Evolutionary conservation across 805 yeast genomes (phyloP).

Genomic region (Hanseniaspora mollemarum): DNA sequence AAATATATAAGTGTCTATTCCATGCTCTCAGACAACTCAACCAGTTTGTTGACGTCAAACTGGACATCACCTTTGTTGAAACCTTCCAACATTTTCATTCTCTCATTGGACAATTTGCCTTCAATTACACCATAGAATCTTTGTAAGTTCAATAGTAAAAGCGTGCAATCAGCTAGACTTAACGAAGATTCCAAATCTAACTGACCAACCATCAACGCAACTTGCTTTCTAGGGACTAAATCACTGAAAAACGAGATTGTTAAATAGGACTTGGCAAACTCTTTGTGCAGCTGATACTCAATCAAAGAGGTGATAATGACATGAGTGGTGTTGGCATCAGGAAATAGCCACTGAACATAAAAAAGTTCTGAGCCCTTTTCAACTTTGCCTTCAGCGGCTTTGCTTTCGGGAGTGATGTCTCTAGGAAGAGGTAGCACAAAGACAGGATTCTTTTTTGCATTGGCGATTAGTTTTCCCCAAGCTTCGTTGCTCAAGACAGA

Average conservation of each 20-base stretch:
- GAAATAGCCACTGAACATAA: slow-evolving; percentile 86
- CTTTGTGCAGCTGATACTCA: slow-evolving; percentile 81
- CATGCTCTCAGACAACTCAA: slow-evolving; percentile 61
- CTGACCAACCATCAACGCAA: slow-evolving; percentile 77
- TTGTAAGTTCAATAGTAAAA: slow-evolving; percentile 63
- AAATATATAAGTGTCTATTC: slow-evolving; percentile 30
- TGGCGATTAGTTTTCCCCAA: slow-evolving; percentile 50
- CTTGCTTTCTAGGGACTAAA: slow-evolving; percentile 42
- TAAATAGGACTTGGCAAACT: slow-evolving; percentile 91
- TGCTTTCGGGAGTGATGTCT: slow-evolving; percentile 31
- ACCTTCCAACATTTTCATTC: slow-evolving; percentile 46
- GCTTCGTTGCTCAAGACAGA: slow-evolving; percentile 51
- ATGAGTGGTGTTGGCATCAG: slow-evolving; percentile 72
- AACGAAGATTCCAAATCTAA: slow-evolving; percentile 62
- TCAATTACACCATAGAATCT: slow-evolving; percentile 67
- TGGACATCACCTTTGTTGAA: slow-evolving; percentile 59
- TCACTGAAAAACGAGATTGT: slow-evolving; percentile 82
- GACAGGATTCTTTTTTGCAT: slow-evolving; percentile 63
- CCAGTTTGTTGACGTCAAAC: slow-evolving; percentile 58
- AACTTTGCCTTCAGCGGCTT: slow-evolving; percentile 22
- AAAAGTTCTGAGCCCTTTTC: slow-evolving; percentile 50
- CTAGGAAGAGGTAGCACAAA: slow-evolving; percentile 87
- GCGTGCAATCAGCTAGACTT: slow-evolving; percentile 63
- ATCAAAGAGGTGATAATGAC: slow-evolving; percentile 84
- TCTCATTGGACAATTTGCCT: slow-evolving; percentile 36